Evolutionary conservation across 2,329 filamentous ascomycete genomes (phyloP), one percentile per base, ranked within the genome.

Genomic region (Thielaviopsis musarum): DNA sequence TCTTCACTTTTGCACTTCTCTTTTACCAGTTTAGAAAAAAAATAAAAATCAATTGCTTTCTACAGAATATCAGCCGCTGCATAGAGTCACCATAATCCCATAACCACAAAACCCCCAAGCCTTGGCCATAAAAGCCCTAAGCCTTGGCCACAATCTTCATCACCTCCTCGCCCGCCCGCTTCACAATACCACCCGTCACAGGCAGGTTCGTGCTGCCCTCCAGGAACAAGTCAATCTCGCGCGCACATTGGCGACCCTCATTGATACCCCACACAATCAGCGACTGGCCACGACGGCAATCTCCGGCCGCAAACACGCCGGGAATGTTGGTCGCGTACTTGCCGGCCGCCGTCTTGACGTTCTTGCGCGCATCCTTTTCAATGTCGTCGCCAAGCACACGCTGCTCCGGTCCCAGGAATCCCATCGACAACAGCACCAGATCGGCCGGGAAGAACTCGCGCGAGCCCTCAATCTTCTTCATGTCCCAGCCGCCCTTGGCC

Each of bases 261-360:
- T 97, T 97, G 77, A 97, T 97, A 70, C 91, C 91, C 89, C 91
- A 97, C 65, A 97, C 91, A 72, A 97, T 96, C 61, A 97, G 77
- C 59, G 89, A 95, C 75, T 97, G 91, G 60, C 91, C 91, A 68
- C 91, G 86, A 63, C 91, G 87, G 73, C 91, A 96, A 73, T 97
- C 91, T 73, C 91, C 91, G 63, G 91, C 91, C 62, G 91, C 90
- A 71, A 95, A 96, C 57, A 96, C 84, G 64, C 91, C 91, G 17
- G 87, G 79, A 24, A 95, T 71, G 69, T 91, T 96, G 68, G 91
- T 96, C 67, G 80, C 80, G 73, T 96, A 96, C 69, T 91, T 85
- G 65, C 90, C 90, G 58, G 85, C 78, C 30, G 89, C 78, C 9
- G 91, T 96, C 84, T 96, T 96, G 74, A 96, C 85, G 71, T 96